Base-by-base conservation (phyloP, 1,284 basidiomycete species). In the Moniliophthora roreri region DNA sequence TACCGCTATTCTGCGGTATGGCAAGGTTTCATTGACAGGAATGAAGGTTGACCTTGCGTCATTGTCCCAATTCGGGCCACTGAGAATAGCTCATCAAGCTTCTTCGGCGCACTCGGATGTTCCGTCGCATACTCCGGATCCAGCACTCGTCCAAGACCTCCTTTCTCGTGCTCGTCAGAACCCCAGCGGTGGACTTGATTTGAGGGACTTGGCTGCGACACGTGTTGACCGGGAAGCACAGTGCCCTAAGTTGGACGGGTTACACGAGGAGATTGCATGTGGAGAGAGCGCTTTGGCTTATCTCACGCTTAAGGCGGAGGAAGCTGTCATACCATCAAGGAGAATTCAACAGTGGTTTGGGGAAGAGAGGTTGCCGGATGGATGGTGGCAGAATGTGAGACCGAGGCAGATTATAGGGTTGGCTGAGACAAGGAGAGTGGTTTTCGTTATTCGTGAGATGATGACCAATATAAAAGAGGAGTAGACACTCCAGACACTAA, bases 321-420 rank as follows among this genome's bases (percentile, higher is more conserved):
- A 40, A 3, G 47, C 61, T 9, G 62, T 69, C 0, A 69, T 72
- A 11, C 75, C 78, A 2, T 40, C 62, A 1, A 60, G 64, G 13
- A 65, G 60, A 41, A 55, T 82, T 21, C 60, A 67, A 35, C 69
- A 74, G 51, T 83, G 78, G 78, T 74, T 80, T 42, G 78, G 76
- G 4, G 69, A 77, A 52, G 80, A 83, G 55, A 66, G 74, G 15
- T 62, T 83, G 24, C 80, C 80, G 3, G 75, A 79, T 32, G 72
- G 72, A 16, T 82, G 80, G 80, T 70, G 68, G 66, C 35, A 54
- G 5, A 38, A 28, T 36, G 50, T 39, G 15, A 48, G 62, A 10
- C 57, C 60, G 0, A 15, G 10, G n/a, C 37, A 48, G 7, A 28
- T 55, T 1, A 47, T 64, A 8, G 60, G 61, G 4, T 40, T 64